Evolutionary conservation across 2,329 filamentous ascomycete genomes (phyloP).

Genomic region (Alternaria brassicicola): DNA sequence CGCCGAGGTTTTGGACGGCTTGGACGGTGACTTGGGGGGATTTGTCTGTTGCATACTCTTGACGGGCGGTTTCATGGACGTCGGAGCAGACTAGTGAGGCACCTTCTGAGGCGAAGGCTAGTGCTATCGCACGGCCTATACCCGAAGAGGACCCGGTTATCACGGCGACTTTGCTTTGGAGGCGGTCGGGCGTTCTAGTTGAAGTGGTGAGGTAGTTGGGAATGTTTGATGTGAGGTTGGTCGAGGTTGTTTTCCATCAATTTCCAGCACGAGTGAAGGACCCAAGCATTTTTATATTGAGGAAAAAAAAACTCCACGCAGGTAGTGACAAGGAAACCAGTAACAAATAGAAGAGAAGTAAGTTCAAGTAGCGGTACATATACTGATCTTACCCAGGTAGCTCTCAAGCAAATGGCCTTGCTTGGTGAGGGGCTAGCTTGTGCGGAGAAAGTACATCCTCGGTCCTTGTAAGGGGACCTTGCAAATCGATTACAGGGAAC

Average conservation of each 20-base stretch:
- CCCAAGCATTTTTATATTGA: neutral
- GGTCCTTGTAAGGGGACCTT: constrained; percentile 3
- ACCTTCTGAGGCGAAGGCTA: constrained; percentile 41
- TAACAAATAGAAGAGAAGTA: neutral
- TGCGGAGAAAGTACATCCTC: constrained; percentile 14
- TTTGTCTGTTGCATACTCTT: constrained; percentile 22
- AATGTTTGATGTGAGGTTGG: neutral
- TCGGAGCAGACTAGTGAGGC: constrained; percentile 43
- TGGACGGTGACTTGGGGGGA: constrained; percentile 35
- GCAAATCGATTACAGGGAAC: neutral
- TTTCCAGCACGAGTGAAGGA: neutral
- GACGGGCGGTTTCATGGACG: constrained; percentile 27
- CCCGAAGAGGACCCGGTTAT: constrained; percentile 46
- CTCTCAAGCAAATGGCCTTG: neutral
- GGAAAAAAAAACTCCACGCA: neutral
- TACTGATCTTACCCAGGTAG: neutral
- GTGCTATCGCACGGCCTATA: constrained; percentile 44
- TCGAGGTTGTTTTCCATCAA: neutral
- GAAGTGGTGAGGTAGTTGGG: neutral
- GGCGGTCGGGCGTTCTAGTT: constrained; percentile 30
- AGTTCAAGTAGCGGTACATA: neutral
- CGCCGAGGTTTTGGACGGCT: constrained; percentile 38
- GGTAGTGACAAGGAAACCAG: neutral
- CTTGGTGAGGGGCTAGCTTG: neutral
- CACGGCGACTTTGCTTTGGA: constrained; percentile 39